A percentile compares a stretch with the other conserved stretches of the same genome.
Evolutionary conservation across 176 grass and related monocot genomes (phyloP).

Genomic region (Lolium multiflorum): DNA sequence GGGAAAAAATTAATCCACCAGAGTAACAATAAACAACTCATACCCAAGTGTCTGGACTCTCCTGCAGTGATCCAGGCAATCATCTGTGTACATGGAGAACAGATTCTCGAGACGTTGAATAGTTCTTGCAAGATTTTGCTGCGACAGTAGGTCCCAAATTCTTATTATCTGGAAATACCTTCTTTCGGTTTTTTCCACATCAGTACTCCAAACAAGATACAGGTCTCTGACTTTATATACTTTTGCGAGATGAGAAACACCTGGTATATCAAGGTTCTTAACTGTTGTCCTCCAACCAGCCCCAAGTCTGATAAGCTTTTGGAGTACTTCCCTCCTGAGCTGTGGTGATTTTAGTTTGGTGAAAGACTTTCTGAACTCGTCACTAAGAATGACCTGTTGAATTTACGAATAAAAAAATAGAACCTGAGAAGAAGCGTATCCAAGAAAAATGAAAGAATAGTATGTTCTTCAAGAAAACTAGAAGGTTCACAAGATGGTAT

Average conservation of each 20-base stretch:
- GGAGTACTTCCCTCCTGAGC: constrained; percentile 52
- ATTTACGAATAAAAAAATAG: constrained; percentile 30
- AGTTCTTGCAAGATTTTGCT: constrained; percentile 49
- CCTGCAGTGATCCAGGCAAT: constrained; percentile 64
- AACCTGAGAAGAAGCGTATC: not conserved
- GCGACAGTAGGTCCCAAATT: constrained; percentile 70
- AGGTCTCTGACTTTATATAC: constrained; percentile 52
- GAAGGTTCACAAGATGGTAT: not conserved
- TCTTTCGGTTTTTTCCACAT: constrained; percentile 51
- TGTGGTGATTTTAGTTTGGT: constrained; percentile 54
- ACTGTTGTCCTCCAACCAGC: constrained; percentile 61
- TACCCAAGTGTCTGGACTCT: constrained; percentile 56
- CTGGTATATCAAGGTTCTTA: constrained; percentile 25
- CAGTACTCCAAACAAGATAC: constrained; percentile 82
- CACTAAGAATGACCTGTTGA: constrained; percentile 70
- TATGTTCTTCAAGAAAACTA: not conserved
- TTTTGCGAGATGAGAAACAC: constrained; percentile 55
- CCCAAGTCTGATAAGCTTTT: constrained; percentile 68
- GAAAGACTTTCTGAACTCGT: constrained; percentile 79
- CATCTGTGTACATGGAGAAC: constrained; percentile 80
- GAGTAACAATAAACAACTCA: not conserved
- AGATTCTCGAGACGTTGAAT: constrained; percentile 66
- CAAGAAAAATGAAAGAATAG: not conserved
- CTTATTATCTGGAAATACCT: constrained; percentile 71
- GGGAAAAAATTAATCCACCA: no score